phyloP scores from a whole-genome alignment of 768 basidiomycete species.

The Tephrocybe sp. region DNA sequence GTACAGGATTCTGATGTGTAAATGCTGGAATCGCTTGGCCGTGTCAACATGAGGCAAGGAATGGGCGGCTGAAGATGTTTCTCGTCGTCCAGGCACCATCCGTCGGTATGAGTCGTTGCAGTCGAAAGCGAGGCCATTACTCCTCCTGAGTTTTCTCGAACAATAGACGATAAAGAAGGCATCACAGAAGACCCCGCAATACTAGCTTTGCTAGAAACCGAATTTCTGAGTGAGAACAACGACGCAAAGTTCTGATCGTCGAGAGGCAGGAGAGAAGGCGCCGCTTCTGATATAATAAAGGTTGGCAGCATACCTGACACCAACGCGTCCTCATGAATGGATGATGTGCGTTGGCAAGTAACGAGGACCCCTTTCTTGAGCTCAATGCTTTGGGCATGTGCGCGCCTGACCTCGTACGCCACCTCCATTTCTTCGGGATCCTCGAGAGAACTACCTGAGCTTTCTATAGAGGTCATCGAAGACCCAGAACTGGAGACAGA shows the following conservation, averaged over 20 bases:
- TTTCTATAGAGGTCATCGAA: constrained; percentile 22
- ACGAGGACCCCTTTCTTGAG: constrained; percentile 48
- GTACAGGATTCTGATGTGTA: constrained; percentile 32
- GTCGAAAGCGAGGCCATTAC: constrained; percentile 17
- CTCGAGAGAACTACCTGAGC: constrained; percentile 19
- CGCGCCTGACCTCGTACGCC: constrained; percentile 45
- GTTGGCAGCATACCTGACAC: constrained; percentile 16
- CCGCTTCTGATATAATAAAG: constrained; percentile 23
- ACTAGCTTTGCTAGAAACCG: constrained; percentile 7
- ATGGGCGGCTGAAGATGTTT: constrained; percentile 16
- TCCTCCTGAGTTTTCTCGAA: constrained; percentile 16
- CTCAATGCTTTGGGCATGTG: constrained; percentile 50
- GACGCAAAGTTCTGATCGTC: constrained; percentile 8
- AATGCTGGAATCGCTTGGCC: constrained; percentile 33
- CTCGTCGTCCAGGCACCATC: constrained; percentile 12
- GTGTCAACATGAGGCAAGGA: constrained; percentile 33
- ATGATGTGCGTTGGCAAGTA: constrained; percentile 25
- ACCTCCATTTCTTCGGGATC: constrained; percentile 25
- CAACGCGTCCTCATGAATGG: not conserved
- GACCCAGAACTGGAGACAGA: constrained; percentile 16
- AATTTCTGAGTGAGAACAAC: constrained; percentile 6
- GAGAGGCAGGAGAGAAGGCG: constrained; percentile 6
- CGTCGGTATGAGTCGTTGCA: constrained; percentile 12
- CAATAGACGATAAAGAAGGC: constrained; percentile 17
- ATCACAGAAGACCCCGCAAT: constrained; percentile 1